These are phyloP conservation scores for Penstemon newberryi DNA, from an alignment of 257 asterid genomes.

Conservation along the genomic window DNA sequence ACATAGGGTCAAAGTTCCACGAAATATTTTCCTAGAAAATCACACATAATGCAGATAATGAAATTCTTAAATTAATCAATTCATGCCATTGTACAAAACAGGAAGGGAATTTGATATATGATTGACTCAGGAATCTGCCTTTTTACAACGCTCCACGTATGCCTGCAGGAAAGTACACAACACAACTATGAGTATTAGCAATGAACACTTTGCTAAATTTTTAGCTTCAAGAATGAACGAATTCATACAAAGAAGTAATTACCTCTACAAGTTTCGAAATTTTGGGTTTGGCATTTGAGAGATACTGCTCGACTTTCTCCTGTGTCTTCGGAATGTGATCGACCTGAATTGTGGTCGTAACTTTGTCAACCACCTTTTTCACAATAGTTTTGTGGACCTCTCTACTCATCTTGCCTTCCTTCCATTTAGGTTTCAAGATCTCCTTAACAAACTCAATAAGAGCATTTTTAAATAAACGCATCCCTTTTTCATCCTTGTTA, in stretches of 20 bases:
- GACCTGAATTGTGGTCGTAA: conserved; percentile 60
- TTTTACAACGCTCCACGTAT: conserved; percentile 37
- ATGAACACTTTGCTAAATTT: neutral
- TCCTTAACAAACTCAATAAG: conserved; percentile 88
- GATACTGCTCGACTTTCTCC: conserved; percentile 77
- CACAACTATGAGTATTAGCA: neutral
- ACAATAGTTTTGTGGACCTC: conserved; percentile 89
- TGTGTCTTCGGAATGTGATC: conserved; percentile 79
- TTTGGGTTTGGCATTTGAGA: conserved; percentile 67
- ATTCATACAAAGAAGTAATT: neutral
- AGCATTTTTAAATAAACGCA: conserved; percentile 77
- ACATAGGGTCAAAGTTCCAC: conserved; percentile 11
- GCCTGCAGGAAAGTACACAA: conserved; percentile 34
- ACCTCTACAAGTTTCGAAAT: conserved; percentile 93
- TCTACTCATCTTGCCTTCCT: conserved; percentile 90
- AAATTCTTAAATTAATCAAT: conserved; percentile 10
- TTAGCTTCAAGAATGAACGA: neutral
- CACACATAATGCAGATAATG: neutral
- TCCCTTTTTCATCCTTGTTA: conserved; percentile 74
- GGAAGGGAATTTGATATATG: neutral
- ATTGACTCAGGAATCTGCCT: conserved; percentile 28
- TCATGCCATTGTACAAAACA: conserved; percentile 10
- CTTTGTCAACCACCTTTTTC: conserved; percentile 95
- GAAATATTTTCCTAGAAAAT: conserved; percentile 18
- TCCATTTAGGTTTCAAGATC: conserved; percentile 87